These are phyloP conservation scores for Aspergillus vadensis DNA, from an alignment of 2,329 filamentous ascomycete genomes.

Conservation along the genomic window DNA sequence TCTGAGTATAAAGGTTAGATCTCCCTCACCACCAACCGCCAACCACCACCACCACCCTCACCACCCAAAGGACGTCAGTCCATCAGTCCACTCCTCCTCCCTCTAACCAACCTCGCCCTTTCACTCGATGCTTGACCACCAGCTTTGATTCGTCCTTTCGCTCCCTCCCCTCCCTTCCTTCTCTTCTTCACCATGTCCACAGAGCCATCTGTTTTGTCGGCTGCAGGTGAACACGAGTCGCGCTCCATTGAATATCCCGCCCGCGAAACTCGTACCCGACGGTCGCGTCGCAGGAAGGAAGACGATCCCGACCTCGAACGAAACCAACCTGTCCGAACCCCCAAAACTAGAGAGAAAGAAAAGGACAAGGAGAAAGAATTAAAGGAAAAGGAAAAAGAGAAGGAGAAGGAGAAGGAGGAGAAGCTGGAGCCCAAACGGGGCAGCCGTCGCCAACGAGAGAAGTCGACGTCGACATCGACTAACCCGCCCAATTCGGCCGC, in stretches of 20 bases:
- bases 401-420: slow-evolving; percentile 22
- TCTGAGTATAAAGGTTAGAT: slow-evolving; percentile 9
- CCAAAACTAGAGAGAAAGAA: slow-evolving; percentile 24
- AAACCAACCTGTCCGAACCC: slow-evolving; percentile 29
- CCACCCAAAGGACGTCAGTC: background rate
- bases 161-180: slow-evolving; percentile 6
- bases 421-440: slow-evolving; percentile 30
- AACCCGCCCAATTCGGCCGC: slow-evolving; percentile 16
- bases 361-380: slow-evolving; percentile 19
- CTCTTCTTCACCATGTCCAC: slow-evolving; percentile 33
- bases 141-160: background rate
- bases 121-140: slow-evolving; percentile 17
- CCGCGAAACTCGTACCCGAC: slow-evolving; percentile 36
- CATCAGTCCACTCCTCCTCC: background rate
- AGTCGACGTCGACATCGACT: slow-evolving; percentile 31
- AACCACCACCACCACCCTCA: slow-evolving; percentile 9
- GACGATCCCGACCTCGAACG: slow-evolving; percentile 32
- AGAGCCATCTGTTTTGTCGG: slow-evolving; percentile 31
- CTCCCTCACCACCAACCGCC: slow-evolving; percentile 16
- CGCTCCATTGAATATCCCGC: slow-evolving; percentile 24
- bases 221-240: slow-evolving; percentile 31
- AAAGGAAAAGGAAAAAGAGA: slow-evolving; percentile 33
- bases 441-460: slow-evolving; percentile 39
- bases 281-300: slow-evolving; percentile 47
- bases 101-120: slow-evolving; percentile 2